Percentiles rank a stretch among this genome's conserved stretches.
phyloP scores from a whole-genome alignment of 2,329 filamentous ascomycete species.

The Diaporthe caulivora region DNA sequence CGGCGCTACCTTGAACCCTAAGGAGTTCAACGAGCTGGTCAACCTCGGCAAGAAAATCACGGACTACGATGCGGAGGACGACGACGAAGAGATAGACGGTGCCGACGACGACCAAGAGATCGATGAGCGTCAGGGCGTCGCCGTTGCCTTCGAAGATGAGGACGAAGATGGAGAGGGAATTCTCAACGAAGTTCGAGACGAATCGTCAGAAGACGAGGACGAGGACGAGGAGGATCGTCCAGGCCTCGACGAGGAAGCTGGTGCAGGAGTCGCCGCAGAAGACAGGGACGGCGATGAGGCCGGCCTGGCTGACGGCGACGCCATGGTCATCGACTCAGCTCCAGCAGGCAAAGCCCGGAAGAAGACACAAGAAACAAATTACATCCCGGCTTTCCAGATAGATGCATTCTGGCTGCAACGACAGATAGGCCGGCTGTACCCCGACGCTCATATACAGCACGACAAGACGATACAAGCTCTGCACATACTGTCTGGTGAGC shows the following conservation, averaged over 20 bases:
- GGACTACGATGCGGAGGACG: constrained; percentile 96
- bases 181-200: constrained; percentile 89
- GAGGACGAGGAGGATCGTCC: constrained; percentile 71
- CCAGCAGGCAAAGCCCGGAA: constrained; percentile 60
- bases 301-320: constrained; percentile 72
- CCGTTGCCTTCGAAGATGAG: constrained; percentile 94
- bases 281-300: constrained; percentile 64
- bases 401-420: constrained; percentile 98
- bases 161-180: constrained; percentile 85
- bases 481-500: constrained; percentile 82
- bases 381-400: constrained; percentile 87
- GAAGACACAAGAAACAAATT: constrained; percentile 67
- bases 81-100: constrained; percentile 88
- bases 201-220: constrained; percentile 76
- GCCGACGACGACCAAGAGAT: constrained; percentile 80
- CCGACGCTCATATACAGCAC: constrained; percentile 92
- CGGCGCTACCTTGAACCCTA: constrained; percentile 83
- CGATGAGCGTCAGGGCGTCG: constrained; percentile 95
- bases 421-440: constrained; percentile 88
- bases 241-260: constrained; percentile 64
- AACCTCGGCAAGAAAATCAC: constrained; percentile 99
- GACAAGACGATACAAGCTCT: constrained; percentile 91
- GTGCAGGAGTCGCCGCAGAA: constrained; percentile 61
- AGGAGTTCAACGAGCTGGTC: constrained; percentile 96
- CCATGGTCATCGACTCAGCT: constrained; percentile 85